Conservation (phyloP, 2,329 filamentous ascomycete genomes). For the Cladosporium sp. region DNA sequence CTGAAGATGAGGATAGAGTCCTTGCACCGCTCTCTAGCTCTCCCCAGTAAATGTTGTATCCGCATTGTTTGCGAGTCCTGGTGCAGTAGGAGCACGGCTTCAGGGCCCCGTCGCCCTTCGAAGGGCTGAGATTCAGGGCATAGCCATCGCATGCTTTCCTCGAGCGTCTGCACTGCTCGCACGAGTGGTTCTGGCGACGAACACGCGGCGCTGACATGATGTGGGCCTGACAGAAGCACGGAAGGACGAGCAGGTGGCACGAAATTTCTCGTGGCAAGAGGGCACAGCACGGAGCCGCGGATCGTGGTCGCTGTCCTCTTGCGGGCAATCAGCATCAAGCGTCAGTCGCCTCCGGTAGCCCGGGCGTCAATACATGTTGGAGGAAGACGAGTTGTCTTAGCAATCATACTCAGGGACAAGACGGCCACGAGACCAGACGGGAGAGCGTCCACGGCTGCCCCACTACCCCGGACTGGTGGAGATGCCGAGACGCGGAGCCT, state of each 20-base stretch:
- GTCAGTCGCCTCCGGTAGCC: background rate
- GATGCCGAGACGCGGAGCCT: no score
- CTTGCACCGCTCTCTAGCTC: background rate
- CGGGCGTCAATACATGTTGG: background rate
- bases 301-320: background rate
- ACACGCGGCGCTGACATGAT: slow-evolving; percentile 2
- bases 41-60: background rate
- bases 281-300: background rate
- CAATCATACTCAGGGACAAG: background rate
- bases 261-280: background rate
- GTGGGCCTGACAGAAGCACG: background rate
- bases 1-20: background rate
- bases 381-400: no score
- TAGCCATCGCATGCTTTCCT: slow-evolving; percentile 9
- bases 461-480: no score
- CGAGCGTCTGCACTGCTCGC: slow-evolving; percentile 3
- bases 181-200: slow-evolving; percentile 3
- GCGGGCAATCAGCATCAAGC: background rate
- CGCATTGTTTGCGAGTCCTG: background rate
- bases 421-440: background rate
- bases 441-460: background rate
- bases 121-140: background rate
- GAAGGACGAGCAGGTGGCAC: background rate
- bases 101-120: background rate
- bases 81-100: slow-evolving; percentile 2